phyloP scores from a whole-genome alignment of 345 rosid genomes.

The Eucalyptus viminalis region DNA sequence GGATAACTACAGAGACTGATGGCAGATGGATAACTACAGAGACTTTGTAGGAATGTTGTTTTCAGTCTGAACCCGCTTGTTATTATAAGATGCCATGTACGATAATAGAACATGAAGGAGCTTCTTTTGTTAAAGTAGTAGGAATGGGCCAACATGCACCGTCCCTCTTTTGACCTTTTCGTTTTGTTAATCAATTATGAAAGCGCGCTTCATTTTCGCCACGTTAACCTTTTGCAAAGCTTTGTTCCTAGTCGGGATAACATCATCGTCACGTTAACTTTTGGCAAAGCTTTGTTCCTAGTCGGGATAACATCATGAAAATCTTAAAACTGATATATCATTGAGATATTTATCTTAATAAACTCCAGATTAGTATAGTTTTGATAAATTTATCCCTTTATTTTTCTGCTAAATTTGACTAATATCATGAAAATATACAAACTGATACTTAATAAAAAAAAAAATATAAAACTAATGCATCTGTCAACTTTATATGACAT shows the following conservation, averaged over 20 bases:
- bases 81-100: neutral
- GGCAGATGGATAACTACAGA: neutral
- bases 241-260: neutral
- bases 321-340: no score
- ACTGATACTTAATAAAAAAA: no score
- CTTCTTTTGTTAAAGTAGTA: neutral
- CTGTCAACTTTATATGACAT: rapidly evolving
- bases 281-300: no score
- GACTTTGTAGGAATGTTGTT: neutral
- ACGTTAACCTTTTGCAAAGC: neutral
- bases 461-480: rapidly evolving
- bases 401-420: no score
- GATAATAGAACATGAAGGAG: neutral
- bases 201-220: neutral
- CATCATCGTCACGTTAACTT: no score
- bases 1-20: neutral
- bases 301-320: no score
- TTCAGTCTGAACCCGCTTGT: neutral
- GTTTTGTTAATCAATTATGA: neutral
- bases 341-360: no score
- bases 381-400: no score
- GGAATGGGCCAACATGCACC: neutral
- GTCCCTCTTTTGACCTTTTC: neutral
- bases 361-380: no score
- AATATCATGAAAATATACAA: no score